Evolutionary conservation across 2,329 filamentous ascomycete species (phyloP).

Genomic region (Cladosporium oxysporum): DNA sequence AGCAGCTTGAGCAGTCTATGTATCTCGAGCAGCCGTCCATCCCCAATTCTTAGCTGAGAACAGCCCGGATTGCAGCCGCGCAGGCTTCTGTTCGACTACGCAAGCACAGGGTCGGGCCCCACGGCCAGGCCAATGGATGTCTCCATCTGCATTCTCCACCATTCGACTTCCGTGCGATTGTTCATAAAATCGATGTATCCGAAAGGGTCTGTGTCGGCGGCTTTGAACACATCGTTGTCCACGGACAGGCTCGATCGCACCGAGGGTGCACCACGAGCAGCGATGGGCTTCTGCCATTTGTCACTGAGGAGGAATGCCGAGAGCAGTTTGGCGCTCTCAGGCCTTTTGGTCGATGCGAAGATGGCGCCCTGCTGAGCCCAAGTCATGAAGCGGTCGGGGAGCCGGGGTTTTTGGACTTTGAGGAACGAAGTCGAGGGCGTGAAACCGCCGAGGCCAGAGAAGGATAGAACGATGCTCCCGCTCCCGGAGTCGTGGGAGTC

Average conservation of each 20-base stretch:
- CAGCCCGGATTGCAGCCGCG: no score
- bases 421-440: neutral
- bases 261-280: neutral
- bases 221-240: neutral
- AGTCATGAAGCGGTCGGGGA: neutral
- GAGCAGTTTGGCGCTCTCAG: neutral
- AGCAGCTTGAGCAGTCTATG: no score
- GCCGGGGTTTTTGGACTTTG: neutral
- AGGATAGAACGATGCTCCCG: neutral
- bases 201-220: neutral
- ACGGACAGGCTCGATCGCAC: neutral
- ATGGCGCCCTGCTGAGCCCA: neutral
- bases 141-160: slow-evolving; percentile 1
- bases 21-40: no score
- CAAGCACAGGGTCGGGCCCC: neutral
- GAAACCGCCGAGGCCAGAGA: neutral
- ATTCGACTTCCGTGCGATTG: neutral
- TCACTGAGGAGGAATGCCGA: neutral
- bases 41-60: no score
- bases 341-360: neutral
- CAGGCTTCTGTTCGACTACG: neutral
- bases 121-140: neutral
- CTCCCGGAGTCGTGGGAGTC: neutral
- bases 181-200: neutral
- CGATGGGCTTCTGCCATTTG: neutral